These are phyloP conservation scores for Cicer pinnatifidum DNA, from an alignment of 306 rosid genomes.

Conservation along the genomic window DNA sequence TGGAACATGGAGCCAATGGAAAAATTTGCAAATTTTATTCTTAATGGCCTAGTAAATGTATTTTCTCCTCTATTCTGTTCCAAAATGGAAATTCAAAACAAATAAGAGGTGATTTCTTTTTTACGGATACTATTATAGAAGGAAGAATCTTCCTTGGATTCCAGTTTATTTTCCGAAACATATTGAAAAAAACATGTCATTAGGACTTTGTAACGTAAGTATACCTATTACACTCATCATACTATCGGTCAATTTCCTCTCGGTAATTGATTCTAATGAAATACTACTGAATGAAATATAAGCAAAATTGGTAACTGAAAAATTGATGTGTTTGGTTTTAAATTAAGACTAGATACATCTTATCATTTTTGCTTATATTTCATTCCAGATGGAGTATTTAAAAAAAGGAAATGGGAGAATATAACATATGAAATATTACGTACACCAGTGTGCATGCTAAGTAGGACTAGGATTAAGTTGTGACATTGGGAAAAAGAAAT, in stretches of 20 bases:
- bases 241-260: neutral
- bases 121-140: neutral
- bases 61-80: neutral
- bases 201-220: neutral
- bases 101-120: neutral
- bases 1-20: neutral
- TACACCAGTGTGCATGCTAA: neutral
- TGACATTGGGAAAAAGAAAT: neutral
- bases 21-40: neutral
- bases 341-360: too few relatives aligned
- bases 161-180: neutral
- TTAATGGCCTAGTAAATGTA: neutral
- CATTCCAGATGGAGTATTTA: neutral
- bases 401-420: neutral
- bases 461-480: slow-evolving; percentile 19
- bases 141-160: neutral
- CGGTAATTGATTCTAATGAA: neutral
- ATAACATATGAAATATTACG: neutral
- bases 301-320: too few relatives aligned
- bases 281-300: neutral
- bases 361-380: too few relatives aligned
- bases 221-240: neutral
- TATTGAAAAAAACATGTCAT: neutral
- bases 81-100: neutral
- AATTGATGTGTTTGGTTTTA: too few relatives aligned